Evolutionary conservation across 2,329 filamentous ascomycete genomes (phyloP).

Genomic region (Cercospora citrullina): DNA sequence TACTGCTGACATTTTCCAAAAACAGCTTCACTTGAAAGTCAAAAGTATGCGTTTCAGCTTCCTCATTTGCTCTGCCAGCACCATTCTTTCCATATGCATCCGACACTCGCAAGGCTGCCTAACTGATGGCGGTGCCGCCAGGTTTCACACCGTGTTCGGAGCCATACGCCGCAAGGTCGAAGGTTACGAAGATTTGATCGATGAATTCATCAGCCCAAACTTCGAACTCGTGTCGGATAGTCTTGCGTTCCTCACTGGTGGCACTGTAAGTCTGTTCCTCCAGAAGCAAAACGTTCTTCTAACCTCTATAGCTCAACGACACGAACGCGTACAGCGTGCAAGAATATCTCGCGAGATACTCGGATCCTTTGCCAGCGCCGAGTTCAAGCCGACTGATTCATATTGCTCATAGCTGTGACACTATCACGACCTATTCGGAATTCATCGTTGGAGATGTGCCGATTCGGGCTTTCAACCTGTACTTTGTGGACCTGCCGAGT

Average conservation of each 20-base stretch:
- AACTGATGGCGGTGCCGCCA: constrained; percentile 1
- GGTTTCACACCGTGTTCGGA: background rate
- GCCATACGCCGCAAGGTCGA: background rate
- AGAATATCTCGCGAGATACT: constrained; percentile 1
- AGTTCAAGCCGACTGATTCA: background rate
- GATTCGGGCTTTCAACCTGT: background rate
- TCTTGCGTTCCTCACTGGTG: background rate
- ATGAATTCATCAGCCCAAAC: constrained; percentile 1
- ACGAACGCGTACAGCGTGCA: background rate
- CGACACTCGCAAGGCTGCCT: background rate
- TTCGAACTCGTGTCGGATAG: constrained; percentile 7
- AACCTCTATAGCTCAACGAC: background rate
- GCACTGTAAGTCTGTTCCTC: background rate
- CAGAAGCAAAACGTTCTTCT: background rate
- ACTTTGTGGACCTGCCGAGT: constrained; percentile 3
- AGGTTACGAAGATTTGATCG: background rate
- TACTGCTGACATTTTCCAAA: too few species aligned
- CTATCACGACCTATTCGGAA: constrained; percentile 10
- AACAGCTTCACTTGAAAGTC: too few species aligned
- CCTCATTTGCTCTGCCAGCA: background rate
- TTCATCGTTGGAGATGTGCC: constrained; percentile 3
- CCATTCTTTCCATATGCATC: too few species aligned
- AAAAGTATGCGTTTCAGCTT: too few species aligned
- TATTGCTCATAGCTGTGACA: constrained; percentile 9
- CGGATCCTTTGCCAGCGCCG: background rate